Conservation (phyloP, 2,329 filamentous ascomycete species). For the Cadophora luteo-olivacea region DNA sequence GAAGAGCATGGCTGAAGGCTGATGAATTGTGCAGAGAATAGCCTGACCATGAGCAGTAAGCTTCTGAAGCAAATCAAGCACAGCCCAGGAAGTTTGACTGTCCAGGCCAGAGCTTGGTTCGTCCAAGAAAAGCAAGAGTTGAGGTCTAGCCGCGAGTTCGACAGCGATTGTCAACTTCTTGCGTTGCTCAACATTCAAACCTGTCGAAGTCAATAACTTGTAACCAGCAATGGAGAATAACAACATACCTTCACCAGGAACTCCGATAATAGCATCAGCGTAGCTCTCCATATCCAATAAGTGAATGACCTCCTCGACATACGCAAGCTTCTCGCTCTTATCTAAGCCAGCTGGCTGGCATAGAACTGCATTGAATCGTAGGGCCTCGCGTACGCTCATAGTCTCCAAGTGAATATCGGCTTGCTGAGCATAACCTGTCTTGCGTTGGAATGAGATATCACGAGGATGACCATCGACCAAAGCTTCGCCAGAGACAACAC, state of each 20-base stretch:
- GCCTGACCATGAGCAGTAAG: slow-evolving; percentile 86
- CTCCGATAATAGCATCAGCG: slow-evolving; percentile 87
- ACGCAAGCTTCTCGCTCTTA: slow-evolving; percentile 80
- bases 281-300: slow-evolving; percentile 89
- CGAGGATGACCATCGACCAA: slow-evolving; percentile 33
- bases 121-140: slow-evolving; percentile 86
- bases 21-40: slow-evolving; percentile 93
- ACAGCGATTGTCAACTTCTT: slow-evolving; percentile 90
- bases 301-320: slow-evolving; percentile 91
- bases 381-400: slow-evolving; percentile 83
- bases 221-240: neutral
- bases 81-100: slow-evolving; percentile 90
- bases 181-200: slow-evolving; percentile 70
- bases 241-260: slow-evolving; percentile 70
- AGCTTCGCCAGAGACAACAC: slow-evolving; percentile 86
- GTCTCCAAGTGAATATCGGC: slow-evolving; percentile 88
- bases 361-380: slow-evolving; percentile 83
- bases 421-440: slow-evolving; percentile 91
- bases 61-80: slow-evolving; percentile 86
- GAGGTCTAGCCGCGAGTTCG: slow-evolving; percentile 88
- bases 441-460: slow-evolving; percentile 78
- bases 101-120: slow-evolving; percentile 96
- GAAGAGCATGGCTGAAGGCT: slow-evolving; percentile 91
- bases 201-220: slow-evolving; percentile 31
- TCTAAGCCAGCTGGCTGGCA: slow-evolving; percentile 76